Percentiles rank a stretch among this genome's conserved stretches.
phyloP scores from a whole-genome alignment of 2,329 filamentous ascomycete species.

The Penicillium brasilianum region DNA sequence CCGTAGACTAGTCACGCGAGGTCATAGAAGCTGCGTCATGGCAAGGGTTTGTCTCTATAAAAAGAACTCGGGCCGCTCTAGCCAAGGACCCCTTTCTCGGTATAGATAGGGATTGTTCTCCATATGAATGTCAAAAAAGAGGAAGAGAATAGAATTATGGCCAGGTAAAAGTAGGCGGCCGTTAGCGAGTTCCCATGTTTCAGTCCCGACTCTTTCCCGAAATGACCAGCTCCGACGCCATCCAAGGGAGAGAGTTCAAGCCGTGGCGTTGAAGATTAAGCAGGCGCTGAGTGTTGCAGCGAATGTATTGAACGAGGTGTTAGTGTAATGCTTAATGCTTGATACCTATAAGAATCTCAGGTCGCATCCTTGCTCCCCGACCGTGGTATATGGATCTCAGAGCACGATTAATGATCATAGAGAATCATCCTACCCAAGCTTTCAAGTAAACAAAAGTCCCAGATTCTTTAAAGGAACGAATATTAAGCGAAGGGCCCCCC shows the following conservation, averaged over 20 bases:
- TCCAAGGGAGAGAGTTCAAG: not conserved
- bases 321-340: not conserved
- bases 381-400: not conserved
- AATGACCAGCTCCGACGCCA: conserved; percentile 6
- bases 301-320: not conserved
- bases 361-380: not conserved
- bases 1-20: not conserved
- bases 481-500: not conserved
- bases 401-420: no score
- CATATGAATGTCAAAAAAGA: not conserved
- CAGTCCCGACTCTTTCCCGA: conserved; percentile 4
- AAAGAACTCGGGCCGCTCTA: not conserved
- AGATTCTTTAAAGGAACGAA: no score
- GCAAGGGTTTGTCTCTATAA: not conserved
- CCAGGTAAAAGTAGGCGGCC: not conserved
- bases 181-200: conserved; percentile 6
- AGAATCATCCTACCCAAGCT: not conserved
- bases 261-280: not conserved
- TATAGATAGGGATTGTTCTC: not conserved
- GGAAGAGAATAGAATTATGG: not conserved
- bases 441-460: not conserved
- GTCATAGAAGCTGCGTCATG: not conserved
- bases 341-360: not conserved
- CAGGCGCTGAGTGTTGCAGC: not conserved
- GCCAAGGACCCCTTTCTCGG: not conserved